Percentiles rank a stretch among this genome's conserved stretches.
Conservation (phyloP, 2,329 filamentous ascomycete species). For the Pestalotiopsis sp. region DNA sequence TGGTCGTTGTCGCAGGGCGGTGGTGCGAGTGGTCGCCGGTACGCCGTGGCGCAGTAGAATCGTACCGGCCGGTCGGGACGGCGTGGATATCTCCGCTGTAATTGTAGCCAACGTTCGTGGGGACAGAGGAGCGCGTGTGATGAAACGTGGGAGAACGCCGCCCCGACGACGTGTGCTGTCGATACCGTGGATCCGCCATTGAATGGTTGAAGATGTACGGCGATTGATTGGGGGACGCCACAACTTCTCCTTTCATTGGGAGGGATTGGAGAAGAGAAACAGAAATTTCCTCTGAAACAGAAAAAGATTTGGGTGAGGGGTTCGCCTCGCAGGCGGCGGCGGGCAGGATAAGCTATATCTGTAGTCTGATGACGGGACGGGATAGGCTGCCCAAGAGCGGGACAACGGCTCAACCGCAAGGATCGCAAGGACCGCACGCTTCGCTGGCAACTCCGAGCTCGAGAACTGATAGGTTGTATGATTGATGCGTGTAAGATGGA, state of each 20-base stretch:
- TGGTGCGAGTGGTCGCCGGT: slow-evolving; percentile 30
- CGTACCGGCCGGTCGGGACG: slow-evolving; percentile 43
- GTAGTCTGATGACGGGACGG: background rate
- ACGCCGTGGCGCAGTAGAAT: slow-evolving; percentile 33
- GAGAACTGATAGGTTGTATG: background rate
- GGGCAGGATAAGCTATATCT: background rate
- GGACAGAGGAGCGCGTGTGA: slow-evolving; percentile 55
- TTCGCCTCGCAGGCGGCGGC: background rate
- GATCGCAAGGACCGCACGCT: background rate
- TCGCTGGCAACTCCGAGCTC: background rate
- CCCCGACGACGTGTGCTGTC: slow-evolving; percentile 33
- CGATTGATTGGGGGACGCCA: background rate
- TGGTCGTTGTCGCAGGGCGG: slow-evolving; percentile 40
- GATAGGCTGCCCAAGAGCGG: slow-evolving; percentile 6
- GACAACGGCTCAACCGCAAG: background rate
- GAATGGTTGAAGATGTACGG: slow-evolving; percentile 17
- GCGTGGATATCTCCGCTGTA: slow-evolving; percentile 57
- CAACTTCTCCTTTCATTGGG: slow-evolving; percentile 3
- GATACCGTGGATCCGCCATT: slow-evolving; percentile 51
- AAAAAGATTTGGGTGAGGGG: background rate
- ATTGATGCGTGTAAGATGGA: background rate
- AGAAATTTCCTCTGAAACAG: background rate
- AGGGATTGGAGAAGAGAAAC: background rate
- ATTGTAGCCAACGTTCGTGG: slow-evolving; percentile 49
- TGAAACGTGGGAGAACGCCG: slow-evolving; percentile 46